Base-by-base conservation (phyloP, 2,329 filamentous ascomycete species). In the Cytospora chrysosperma region DNA sequence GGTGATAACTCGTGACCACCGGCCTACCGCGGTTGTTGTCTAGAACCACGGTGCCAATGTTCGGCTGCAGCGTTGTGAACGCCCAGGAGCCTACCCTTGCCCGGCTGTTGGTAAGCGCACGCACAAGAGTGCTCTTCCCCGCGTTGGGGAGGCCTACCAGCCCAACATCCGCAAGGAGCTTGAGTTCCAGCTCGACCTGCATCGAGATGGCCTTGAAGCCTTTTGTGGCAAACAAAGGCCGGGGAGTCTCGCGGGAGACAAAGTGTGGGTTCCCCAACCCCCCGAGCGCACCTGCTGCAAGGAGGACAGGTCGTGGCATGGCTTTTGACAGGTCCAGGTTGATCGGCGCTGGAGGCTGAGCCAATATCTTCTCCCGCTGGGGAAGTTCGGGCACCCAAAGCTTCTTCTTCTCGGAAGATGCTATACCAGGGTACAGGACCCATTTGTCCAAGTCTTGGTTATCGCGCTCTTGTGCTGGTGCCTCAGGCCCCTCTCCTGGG, bases 251-350 rank as follows among this genome's bases (percentile, higher is more conserved):
- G 61, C 88, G 88, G 5, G 91, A 90, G 34, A 91, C 86, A 72
- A 98, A 99, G 75, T 97, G 93, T 6, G 95, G 92, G 72, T 99
- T 99, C 13, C 95, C 95, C 9, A 97, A 77, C 0, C 95, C 95
- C 10, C 95, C 95, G 65, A 96, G 85, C 6, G 92, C 93, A 9
- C 95, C 95, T 0, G 92, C 89, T 1, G 92, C 91, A 13, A 99
- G 85, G 27, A 99, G 81, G 68, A 97, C 88, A 0, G 95, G 95
- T 54, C 86, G 85, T 6, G 92, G 87, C 76, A 95, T 96, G 0
- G 91, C 91, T 56, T 86, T 82, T 56, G 87, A 88, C 15, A 93
- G 80, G 73, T 93, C 90, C 15, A 93, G 81, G 63, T 85, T 79
- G 59, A 98, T 85, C 1, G 92, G 92, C 0, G 84, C 84, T 12